Evolutionary conservation across 495 filamentous ascomycete genomes (phyloP).

Genomic region (Sabuloglossum arenarium): DNA sequence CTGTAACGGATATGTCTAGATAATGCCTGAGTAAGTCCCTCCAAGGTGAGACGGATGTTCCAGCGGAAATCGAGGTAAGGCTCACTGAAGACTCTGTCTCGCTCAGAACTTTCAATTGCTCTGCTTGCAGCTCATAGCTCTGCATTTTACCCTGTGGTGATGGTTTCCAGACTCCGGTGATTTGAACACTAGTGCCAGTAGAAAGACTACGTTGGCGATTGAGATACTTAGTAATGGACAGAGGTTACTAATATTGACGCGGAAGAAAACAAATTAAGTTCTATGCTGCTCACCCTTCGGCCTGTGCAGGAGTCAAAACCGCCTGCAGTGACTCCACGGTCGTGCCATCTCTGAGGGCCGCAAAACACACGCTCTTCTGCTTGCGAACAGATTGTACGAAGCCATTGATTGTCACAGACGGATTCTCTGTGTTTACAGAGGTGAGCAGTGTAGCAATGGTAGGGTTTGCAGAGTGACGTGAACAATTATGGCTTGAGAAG

Average conservation of each 20-base stretch:
- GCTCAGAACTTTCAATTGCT: conserved; percentile 47
- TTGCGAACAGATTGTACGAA: conserved; percentile 69
- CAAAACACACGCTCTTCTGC: conserved; percentile 68
- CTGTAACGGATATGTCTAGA: conserved; percentile 70
- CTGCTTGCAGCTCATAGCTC: conserved; percentile 58
- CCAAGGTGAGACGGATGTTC: neutral
- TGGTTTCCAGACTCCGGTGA: conserved; percentile 59
- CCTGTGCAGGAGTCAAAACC: conserved; percentile 52
- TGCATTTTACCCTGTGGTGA: conserved; percentile 49
- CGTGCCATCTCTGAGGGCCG: conserved; percentile 74
- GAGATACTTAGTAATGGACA: conserved; percentile 1
- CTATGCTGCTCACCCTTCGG: conserved; percentile 35
- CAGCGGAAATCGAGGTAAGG: conserved; percentile 5
- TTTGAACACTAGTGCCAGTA: conserved; percentile 56
- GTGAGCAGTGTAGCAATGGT: neutral
- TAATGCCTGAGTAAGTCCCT: neutral
- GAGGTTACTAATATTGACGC: neutral
- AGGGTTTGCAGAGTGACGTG: conserved; percentile 4
- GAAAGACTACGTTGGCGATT: conserved; percentile 34
- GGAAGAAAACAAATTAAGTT: neutral
- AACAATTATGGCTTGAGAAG: conserved; percentile 9
- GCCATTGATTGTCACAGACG: conserved; percentile 41
- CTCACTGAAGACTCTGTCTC: conserved; percentile 56
- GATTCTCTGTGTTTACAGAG: conserved; percentile 4
- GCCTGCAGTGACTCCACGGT: conserved; percentile 61